These are phyloP conservation scores for Agmasoma carcini DNA, from an alignment of 371 early-diverging fungal species.

Conservation along the genomic window DNA sequence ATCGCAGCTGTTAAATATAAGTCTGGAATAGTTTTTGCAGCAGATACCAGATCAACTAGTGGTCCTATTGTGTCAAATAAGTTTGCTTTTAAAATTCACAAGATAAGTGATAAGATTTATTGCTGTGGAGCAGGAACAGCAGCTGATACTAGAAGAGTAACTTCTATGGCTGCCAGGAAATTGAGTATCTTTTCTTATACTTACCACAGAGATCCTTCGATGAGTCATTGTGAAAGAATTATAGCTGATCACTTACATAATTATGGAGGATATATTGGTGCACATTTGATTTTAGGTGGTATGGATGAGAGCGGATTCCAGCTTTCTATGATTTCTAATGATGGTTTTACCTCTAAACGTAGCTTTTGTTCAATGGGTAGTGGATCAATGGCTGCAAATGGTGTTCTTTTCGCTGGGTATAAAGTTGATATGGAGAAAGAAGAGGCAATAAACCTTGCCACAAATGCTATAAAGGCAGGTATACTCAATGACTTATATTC, in stretches of 20 bases:
- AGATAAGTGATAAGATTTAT: slow-evolving; percentile 91
- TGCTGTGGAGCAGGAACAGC: slow-evolving; percentile 99
- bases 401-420: slow-evolving; percentile 77
- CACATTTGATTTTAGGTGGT: slow-evolving; percentile 88
- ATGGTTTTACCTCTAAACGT: slow-evolving; percentile 82
- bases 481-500: slow-evolving; percentile 96
- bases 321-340: slow-evolving; percentile 79
- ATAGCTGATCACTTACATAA: slow-evolving; percentile 51
- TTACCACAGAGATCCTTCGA: slow-evolving; percentile 70
- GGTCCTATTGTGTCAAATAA: slow-evolving; percentile 95
- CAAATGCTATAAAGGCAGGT: slow-evolving; percentile 86
- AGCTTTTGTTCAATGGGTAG: slow-evolving; percentile 92
- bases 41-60: slow-evolving; percentile 94
- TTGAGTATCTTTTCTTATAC: slow-evolving; percentile 73
- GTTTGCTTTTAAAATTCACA: slow-evolving; percentile 95
- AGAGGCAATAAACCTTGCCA: slow-evolving; percentile 75
- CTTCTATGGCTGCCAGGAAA: slow-evolving; percentile 72
- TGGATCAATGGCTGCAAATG: slow-evolving; percentile 88
- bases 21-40: slow-evolving; percentile 81
- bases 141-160: slow-evolving; percentile 90
- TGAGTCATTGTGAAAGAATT: slow-evolving; percentile 70
- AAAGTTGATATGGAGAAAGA: slow-evolving; percentile 67
- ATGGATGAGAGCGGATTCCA: slow-evolving; percentile 75
- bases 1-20: slow-evolving; percentile 57
- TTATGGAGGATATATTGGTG: slow-evolving; percentile 88